Base-by-base conservation (phyloP, 1,284 basidiomycete genomes). In the Tilletia indica region DNA sequence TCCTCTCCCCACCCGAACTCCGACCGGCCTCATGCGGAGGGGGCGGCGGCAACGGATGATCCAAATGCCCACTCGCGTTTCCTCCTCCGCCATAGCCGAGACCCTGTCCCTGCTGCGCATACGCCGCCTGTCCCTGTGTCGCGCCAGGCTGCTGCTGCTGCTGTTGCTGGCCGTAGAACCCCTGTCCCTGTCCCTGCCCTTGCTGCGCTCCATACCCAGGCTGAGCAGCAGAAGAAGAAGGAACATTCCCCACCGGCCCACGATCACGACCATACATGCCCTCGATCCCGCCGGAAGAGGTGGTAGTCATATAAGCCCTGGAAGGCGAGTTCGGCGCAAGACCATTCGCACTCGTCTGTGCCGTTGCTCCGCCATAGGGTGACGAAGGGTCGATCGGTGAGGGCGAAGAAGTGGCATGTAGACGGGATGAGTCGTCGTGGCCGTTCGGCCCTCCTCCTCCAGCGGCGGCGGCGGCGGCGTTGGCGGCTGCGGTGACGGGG, bases 291-390 rank as follows among this genome's bases (percentile, higher is more conserved):
- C 61, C 61, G 1, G 58, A 63, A 11, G 61, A 64, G 34, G 61
- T 64, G 34, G 61, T 64, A 38, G 61, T 64, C 61, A 64, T 64
- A 38, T 64, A 64, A 9, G 61, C 61, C 16, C 61, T 21, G 14
- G 58, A 63, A 36, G 58, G 58, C 11, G 58, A 63, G 31, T 31
- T 31, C 25, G 25, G 25, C 25, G 25, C 25, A 31, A 31, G 25
- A 31, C 25, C 25, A 31, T 31, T 31, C 25, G 25, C 25, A 31
- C 25, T 31, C 25, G 25, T 31, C 25, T 31, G 25, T 31, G 25
- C 25, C 25, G 25, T 31, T 31, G 25, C 25, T 31, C 25, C 42
- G 42, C 14, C 9, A 45, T 45, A 45, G 14, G 42, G 42, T 14
- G 42, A 45, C 42, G 42, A 45, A 14, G 42, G 42, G 3, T 54